Evolutionary conservation across 352 stramenopile species (phyloP).

Genomic region (Blastocystis sp.): DNA sequence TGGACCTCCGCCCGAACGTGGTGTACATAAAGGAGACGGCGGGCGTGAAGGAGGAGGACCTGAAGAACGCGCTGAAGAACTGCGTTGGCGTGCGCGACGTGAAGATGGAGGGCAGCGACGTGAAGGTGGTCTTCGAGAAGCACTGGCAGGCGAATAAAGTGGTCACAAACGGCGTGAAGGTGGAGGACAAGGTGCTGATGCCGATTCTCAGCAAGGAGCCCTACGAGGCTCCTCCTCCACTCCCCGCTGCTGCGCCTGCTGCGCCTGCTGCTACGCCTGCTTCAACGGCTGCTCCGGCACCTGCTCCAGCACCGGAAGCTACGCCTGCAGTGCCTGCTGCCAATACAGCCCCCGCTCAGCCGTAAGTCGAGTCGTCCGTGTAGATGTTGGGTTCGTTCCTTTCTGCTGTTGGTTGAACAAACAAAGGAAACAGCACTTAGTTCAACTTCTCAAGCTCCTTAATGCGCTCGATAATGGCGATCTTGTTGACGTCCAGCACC

Average conservation of each 20-base stretch:
- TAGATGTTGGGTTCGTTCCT: too few relatives aligned
- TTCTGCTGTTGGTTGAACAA: neutral
- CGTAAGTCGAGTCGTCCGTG: too few relatives aligned
- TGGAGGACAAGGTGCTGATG: slow-evolving; percentile 16
- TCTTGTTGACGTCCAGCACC: slow-evolving; percentile 86
- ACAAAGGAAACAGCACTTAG: neutral
- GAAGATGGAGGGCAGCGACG: neutral
- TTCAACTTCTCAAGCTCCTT: slow-evolving; percentile 85
- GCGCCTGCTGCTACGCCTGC: neutral
- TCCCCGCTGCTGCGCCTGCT: neutral
- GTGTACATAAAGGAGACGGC: slow-evolving; percentile 17
- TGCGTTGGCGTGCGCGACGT: slow-evolving; percentile 5
- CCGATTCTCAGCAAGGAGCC: neutral
- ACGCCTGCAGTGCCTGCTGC: too few relatives aligned
- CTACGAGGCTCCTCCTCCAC: neutral
- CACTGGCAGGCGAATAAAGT: slow-evolving; percentile 43
- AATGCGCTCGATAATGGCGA: slow-evolving; percentile 86
- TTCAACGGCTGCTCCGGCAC: too few relatives aligned
- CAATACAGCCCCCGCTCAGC: too few relatives aligned
- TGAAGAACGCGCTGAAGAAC: slow-evolving; percentile 14
- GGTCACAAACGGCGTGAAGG: neutral
- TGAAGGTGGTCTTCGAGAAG: slow-evolving; percentile 24
- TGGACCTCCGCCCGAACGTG: slow-evolving; percentile 47
- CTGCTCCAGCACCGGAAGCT: neutral
- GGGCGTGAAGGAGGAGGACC: slow-evolving; percentile 7